A percentile compares a stretch with the other conserved stretches of the same genome.
These are phyloP conservation scores for Porpolomopsis calyptriformis DNA, from an alignment of 768 basidiomycete genomes.

Conservation along the genomic window DNA sequence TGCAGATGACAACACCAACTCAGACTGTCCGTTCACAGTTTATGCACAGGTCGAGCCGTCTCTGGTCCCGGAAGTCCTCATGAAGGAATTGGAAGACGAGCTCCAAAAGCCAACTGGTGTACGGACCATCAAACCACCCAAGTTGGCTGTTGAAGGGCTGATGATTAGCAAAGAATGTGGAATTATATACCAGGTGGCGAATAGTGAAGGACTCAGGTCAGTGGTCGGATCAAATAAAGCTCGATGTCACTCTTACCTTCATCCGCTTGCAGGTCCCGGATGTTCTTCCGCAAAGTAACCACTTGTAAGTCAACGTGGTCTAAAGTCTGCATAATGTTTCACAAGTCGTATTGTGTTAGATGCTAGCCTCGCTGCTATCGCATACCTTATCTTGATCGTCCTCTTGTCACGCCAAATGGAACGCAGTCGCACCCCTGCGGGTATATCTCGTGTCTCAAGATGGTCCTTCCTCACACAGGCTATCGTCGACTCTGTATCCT, in stretches of 20 bases:
- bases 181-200: constrained; percentile 52
- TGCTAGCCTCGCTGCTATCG: constrained; percentile 56
- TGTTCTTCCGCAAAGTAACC: constrained; percentile 67
- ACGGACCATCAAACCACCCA: constrained; percentile 46
- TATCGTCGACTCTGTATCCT: constrained; percentile 71
- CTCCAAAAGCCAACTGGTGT: constrained; percentile 65
- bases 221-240: constrained; percentile 7
- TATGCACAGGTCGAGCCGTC: constrained; percentile 55
- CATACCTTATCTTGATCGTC: constrained; percentile 55
- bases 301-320: constrained; percentile 34
- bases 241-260: background rate
- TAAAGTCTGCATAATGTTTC: background rate
- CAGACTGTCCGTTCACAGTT: constrained; percentile 55
- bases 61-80: constrained; percentile 38
- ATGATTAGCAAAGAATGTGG: constrained; percentile 76
- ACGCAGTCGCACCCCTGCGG: constrained; percentile 65
- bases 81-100: constrained; percentile 67
- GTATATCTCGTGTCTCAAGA: constrained; percentile 66
- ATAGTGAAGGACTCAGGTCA: constrained; percentile 62
- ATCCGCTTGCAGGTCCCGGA: constrained; percentile 31
- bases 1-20: constrained; percentile 38
- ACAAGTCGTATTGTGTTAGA: constrained; percentile 33
- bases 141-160: constrained; percentile 49
- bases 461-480: constrained; percentile 79
- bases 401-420: constrained; percentile 69